Percentiles rank a stretch among this genome's conserved stretches.
Evolutionary conservation across 2,329 filamentous ascomycete genomes (phyloP).

Genomic region (Fusarium sp.): DNA sequence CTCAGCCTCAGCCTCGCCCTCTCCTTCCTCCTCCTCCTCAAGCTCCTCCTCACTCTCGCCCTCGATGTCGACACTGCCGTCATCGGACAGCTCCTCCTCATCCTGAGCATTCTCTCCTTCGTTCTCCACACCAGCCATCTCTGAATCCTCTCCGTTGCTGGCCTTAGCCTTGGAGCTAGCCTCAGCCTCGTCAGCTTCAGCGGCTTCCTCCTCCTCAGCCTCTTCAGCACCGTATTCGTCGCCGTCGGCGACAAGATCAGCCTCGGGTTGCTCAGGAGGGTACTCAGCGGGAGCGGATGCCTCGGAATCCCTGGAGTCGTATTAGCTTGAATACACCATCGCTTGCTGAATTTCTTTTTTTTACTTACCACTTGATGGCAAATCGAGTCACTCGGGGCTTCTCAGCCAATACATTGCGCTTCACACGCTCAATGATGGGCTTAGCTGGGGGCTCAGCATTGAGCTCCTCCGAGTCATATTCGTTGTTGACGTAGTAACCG

Average conservation of each 20-base stretch:
- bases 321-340: background rate
- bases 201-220: constrained; percentile 74
- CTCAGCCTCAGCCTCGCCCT: constrained; percentile 49
- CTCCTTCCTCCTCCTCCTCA: constrained; percentile 73
- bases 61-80: constrained; percentile 81
- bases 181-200: constrained; percentile 57
- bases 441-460: constrained; percentile 89
- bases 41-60: constrained; percentile 79
- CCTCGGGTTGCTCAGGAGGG: constrained; percentile 96
- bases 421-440: constrained; percentile 90
- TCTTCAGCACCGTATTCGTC: constrained; percentile 93
- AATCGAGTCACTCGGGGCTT: constrained; percentile 98
- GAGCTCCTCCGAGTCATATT: constrained; percentile 93
- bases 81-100: constrained; percentile 75
- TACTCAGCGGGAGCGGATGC: constrained; percentile 95
- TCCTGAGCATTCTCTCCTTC: constrained; percentile 59
- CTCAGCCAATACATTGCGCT: constrained; percentile 91
- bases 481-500: constrained; percentile 99
- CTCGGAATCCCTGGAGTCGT: constrained; percentile 83
- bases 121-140: constrained; percentile 77
- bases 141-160: constrained; percentile 70
- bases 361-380: constrained; percentile 92
- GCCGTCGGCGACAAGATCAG: constrained; percentile 85
- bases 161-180: constrained; percentile 55
- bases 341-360: background rate